A percentile compares a stretch with the other conserved stretches of the same genome.
Conservation (phyloP, 2,329 filamentous ascomycete species). For the Epichloe amarillans region DNA sequence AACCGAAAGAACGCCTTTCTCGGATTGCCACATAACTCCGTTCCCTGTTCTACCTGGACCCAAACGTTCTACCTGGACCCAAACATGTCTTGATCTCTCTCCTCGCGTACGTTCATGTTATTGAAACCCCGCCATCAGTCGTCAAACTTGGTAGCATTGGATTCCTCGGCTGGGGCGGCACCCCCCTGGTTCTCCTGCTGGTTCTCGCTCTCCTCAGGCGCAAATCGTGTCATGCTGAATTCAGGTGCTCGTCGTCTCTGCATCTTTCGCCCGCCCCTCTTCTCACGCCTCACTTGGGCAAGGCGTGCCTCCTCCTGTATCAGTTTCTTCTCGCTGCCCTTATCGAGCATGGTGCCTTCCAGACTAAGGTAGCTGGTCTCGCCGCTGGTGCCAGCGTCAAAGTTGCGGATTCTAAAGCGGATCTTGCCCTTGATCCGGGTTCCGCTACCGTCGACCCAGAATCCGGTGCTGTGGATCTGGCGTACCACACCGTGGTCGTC, state of each 20-base stretch:
- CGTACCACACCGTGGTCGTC: conserved; percentile 39
- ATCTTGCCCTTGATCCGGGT: conserved; percentile 57
- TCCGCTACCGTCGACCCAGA: conserved; percentile 63
- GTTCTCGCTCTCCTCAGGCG: conserved; percentile 28
- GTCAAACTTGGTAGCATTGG: conserved; percentile 4
- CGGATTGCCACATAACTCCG: conserved; percentile 1
- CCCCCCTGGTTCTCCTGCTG: conserved; percentile 7
- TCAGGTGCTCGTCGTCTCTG: conserved; percentile 32
- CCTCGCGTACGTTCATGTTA: neutral
- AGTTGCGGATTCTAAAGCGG: conserved; percentile 69
- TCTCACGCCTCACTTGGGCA: conserved; percentile 21
- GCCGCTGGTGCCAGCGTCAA: conserved; percentile 64
- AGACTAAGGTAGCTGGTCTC: conserved; percentile 72
- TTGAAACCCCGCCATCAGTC: neutral
- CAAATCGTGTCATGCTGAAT: conserved; percentile 44
- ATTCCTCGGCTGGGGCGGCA: conserved; percentile 12
- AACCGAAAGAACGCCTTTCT: neutral
- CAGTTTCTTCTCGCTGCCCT: conserved; percentile 50
- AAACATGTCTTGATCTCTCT: neutral
- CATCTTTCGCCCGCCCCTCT: conserved; percentile 17
- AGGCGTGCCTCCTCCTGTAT: conserved; percentile 31
- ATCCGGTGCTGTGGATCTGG: conserved; percentile 46
- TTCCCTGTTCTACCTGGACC: neutral
- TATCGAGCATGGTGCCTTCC: conserved; percentile 71
- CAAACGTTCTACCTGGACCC: neutral